Evolutionary conservation across 2,329 filamentous ascomycete genomes (phyloP).

Genomic region (Epichloe scottii): DNA sequence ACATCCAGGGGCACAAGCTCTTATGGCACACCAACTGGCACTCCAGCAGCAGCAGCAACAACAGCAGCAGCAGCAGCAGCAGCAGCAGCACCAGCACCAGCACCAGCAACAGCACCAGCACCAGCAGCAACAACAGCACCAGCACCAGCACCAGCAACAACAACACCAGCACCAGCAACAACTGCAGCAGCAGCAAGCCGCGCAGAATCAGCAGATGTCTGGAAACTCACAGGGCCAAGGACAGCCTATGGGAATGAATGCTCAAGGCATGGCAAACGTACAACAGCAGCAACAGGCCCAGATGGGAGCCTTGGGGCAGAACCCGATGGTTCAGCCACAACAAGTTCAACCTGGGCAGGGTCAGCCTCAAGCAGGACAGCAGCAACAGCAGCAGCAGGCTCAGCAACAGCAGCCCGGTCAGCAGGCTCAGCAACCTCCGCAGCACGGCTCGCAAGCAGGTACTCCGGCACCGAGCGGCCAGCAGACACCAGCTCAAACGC

Average conservation of each 20-base stretch:
- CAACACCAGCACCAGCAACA: slow-evolving; percentile 25
- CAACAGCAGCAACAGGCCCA: slow-evolving; percentile 14
- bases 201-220: slow-evolving; percentile 27
- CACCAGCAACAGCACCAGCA: slow-evolving; percentile 38
- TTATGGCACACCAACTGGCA: slow-evolving; percentile 36
- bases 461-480: slow-evolving; percentile 7
- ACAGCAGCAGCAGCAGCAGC: slow-evolving; percentile 24
- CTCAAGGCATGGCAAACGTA: slow-evolving; percentile 32
- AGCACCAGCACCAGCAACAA: slow-evolving; percentile 24
- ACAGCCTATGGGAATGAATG: slow-evolving; percentile 35
- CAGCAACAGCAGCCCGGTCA: slow-evolving; percentile 31
- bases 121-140: slow-evolving; percentile 12
- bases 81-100: slow-evolving; percentile 19
- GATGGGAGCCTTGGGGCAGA: slow-evolving; percentile 8
- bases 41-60: slow-evolving; percentile 24
- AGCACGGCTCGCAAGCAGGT: slow-evolving; percentile 7
- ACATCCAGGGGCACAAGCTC: slow-evolving; percentile 22
- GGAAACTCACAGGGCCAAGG: slow-evolving; percentile 24
- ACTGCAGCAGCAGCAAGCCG: slow-evolving; percentile 20
- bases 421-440: slow-evolving; percentile 30
- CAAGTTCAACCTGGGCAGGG: slow-evolving; percentile 13
- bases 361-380: slow-evolving; percentile 18
- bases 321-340: slow-evolving; percentile 10
- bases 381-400: slow-evolving; percentile 34
- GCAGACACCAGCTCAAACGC: slow-evolving; percentile 30